Evolutionary conservation across 1,284 basidiomycete genomes (phyloP), one percentile per base, ranked within the genome.

Genomic region (Boletus hoseneyae): DNA sequence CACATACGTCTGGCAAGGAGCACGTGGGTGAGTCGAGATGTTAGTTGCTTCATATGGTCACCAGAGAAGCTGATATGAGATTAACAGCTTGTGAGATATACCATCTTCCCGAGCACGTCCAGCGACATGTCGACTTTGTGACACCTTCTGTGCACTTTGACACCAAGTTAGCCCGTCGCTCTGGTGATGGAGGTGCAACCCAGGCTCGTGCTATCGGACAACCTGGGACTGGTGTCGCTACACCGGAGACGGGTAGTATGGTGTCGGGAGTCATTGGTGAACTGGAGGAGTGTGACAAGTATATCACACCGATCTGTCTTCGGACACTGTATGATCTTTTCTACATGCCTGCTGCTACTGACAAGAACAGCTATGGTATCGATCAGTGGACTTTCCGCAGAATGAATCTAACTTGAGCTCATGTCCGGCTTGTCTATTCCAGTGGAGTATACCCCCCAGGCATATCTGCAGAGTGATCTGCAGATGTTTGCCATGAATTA

Each of bases 251-350:
- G 3, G 62, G 65, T 19, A 65, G 59, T 27, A 50, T 45, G 8
- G 54, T 67, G 34, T 51, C 64, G 60, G 57, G 2, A 52, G 63
- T 57, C 60, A 18, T 45, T 19, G 37, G 11, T 9, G 27, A 1
- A 6, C 27, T 62, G 23, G 60, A 64, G n/a, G 51, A 65, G 18
- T 79, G 79, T 53, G 65, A 76, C 56, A 32, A 70, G 41, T 58
- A 67, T 40, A 79, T 77, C 53, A 75, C 72, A 8, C 73, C 70
- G 0, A 63, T 67, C 37, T 81, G 77, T 55, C 59, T 78, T 36
- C 66, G 73, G 21, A 69, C 68, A 4, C 7, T 25, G 23, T 25
- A 25, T 25, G 6, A 7, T 25, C 23, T 25, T 25, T 25, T 25
- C 23, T 25, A 25, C 23, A 25, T 6, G 7, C 23, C 23, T 25